A percentile compares a stretch with the other conserved stretches of the same genome.
These are phyloP conservation scores for Stellera chamaejasme DNA, from an alignment of 345 rosid genomes.

Conservation along the genomic window DNA sequence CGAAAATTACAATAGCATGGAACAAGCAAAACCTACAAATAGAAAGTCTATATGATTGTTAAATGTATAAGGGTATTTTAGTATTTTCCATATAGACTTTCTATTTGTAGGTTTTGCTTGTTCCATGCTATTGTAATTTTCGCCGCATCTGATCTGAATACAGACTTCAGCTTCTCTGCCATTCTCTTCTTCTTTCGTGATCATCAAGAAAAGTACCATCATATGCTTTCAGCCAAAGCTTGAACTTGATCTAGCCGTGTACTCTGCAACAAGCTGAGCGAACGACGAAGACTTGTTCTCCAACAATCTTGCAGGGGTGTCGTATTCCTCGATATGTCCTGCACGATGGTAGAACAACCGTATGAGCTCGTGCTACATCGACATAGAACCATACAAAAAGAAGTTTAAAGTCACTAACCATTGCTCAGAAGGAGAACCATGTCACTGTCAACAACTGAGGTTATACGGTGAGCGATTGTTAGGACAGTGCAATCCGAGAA, in stretches of 20 bases:
- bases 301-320: constrained; percentile 49
- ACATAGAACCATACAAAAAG: no score
- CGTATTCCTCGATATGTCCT: constrained; percentile 69
- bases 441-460: constrained; percentile 77
- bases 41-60: no score
- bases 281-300: constrained; percentile 65
- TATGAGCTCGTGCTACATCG: not conserved
- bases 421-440: constrained; percentile 67
- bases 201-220: not conserved
- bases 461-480: constrained; percentile 80
- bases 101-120: no score
- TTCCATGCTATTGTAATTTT: no score
- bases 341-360: not conserved
- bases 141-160: no score
- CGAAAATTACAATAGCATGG: no score
- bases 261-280: constrained; percentile 70
- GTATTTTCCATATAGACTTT: no score
- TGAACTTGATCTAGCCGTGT: constrained; percentile 49
- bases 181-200: not conserved
- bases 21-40: no score
- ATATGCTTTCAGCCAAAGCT: constrained; percentile 15
- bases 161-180: no score
- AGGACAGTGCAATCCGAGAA: constrained; percentile 63
- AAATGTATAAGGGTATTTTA: no score
- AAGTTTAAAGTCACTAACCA: constrained; percentile 30